phyloP scores from a whole-genome alignment of 2,329 filamentous ascomycete species.

The Clarireedia homoeocarpa region DNA sequence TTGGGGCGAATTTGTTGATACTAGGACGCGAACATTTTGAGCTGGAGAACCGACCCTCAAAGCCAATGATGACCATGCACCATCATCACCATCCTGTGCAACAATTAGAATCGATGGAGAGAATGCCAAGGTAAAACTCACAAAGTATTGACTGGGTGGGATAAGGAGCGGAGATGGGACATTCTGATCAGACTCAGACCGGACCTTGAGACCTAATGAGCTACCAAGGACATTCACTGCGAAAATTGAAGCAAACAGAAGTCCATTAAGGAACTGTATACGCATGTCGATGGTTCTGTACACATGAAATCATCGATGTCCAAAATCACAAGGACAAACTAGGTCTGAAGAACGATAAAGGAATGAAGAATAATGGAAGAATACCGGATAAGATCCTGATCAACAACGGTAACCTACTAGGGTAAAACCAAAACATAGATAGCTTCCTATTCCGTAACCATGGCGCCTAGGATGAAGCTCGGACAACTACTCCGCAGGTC shows the following conservation, averaged over 20 bases:
- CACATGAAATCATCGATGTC: constrained; percentile 3
- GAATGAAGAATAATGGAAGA: background rate
- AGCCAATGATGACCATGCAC: constrained; percentile 63
- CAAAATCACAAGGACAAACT: background rate
- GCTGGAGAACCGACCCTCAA: constrained; percentile 47
- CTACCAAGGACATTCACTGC: background rate
- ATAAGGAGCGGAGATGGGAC: constrained; percentile 14
- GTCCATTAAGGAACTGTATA: background rate
- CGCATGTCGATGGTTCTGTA: constrained; percentile 4
- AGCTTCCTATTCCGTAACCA: too few species aligned
- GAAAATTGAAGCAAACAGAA: background rate
- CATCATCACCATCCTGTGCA: constrained; percentile 53
- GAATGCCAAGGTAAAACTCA: background rate
- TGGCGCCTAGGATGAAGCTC: background rate
- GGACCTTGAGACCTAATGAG: background rate
- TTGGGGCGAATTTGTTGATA: constrained; percentile 33
- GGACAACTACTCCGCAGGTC: background rate
- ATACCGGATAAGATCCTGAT: background rate
- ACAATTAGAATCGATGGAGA: background rate
- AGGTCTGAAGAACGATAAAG: background rate
- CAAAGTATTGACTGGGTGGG: constrained; percentile 19
- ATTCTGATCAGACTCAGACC: background rate
- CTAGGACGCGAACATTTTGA: constrained; percentile 35
- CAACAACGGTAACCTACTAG: background rate
- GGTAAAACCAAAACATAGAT: too few species aligned